Base-by-base conservation (phyloP, 306 rosid species). In the Vigna unguiculata region DNA sequence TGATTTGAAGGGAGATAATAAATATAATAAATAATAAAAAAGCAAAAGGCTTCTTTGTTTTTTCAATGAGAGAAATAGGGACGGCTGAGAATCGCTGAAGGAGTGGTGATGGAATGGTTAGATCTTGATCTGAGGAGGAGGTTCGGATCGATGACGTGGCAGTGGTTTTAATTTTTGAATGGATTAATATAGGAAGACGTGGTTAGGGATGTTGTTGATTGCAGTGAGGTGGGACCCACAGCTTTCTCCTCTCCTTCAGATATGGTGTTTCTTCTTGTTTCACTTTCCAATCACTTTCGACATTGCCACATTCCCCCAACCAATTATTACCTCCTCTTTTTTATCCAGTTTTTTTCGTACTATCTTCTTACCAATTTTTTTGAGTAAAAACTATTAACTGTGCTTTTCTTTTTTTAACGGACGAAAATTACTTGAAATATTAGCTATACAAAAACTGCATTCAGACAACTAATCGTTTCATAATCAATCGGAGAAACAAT, bases 1-100 rank as follows among this genome's bases (percentile, higher is more conserved):
- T 52, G 77, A 86, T 85, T 79, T 85, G 80, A 75, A 79, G 83
- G 40, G 30, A 7, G 45, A 78, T 41, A 54, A 57, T 65, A 54
- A 58, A 40, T 24, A 64, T 41, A 36, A 28, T 4, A 30, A 17
- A 60, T 13, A 30, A 43, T 3, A 30, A 17, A 52, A 71, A 52
- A 8, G 15, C 2, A 21, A 10, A 14, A 46, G 21, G 5, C 10
- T 65, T 77, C 34, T 76, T 76, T 65, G 25, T 36, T 64, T 76
- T 34, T 16, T 28, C 71, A n/a, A 36, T 76, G 25, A 19, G 72
- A 15, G 30, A 30, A 32, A 60, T 12, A 70, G 62, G 70, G 47
- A 76, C 78, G 82, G 78, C 17, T 55, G 13, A 25, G 62, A 71
- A 62, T 62, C 1, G 51, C 11, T 19, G 52, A 53, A 12, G 28